Evolutionary conservation across 768 basidiomycete genomes (phyloP).

Genomic region (Xerocomellus amylosporus): DNA sequence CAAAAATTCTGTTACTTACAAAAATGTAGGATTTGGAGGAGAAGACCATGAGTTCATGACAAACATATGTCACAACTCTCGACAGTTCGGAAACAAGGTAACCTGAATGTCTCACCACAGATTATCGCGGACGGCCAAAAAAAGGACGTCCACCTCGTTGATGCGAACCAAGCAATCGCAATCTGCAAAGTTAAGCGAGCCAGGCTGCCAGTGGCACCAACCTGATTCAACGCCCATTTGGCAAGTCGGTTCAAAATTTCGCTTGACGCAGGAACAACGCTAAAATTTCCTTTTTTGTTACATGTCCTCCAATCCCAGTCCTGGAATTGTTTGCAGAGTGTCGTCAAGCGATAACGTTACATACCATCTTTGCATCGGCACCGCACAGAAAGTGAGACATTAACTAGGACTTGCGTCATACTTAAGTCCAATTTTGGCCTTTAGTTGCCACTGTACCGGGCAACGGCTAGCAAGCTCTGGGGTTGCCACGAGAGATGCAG

Average conservation of each 20-base stretch:
- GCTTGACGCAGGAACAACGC: too few species aligned
- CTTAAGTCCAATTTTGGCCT: not conserved
- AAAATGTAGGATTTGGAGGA: not conserved
- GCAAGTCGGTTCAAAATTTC: too few species aligned
- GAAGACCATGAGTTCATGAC: not conserved
- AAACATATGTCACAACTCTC: not conserved
- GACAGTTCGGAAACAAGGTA: conserved; percentile 5
- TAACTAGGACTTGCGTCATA: conserved; percentile 13
- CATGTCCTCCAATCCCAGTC: too few species aligned
- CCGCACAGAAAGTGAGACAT: conserved; percentile 20
- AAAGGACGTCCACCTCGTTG: not conserved
- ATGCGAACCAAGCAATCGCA: not conserved
- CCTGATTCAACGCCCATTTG: too few species aligned
- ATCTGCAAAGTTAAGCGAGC: too few species aligned
- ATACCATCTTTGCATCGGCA: too few species aligned
- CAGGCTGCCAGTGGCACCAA: too few species aligned
- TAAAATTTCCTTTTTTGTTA: too few species aligned
- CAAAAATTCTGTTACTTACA: conserved; percentile 1
- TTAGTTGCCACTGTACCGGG: not conserved
- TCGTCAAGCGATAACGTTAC: too few species aligned
- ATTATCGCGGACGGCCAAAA: not conserved
- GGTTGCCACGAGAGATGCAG: not conserved
- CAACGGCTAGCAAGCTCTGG: not conserved
- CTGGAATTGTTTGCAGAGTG: too few species aligned
- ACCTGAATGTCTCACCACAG: conserved; percentile 15